Evolutionary conservation across 805 yeast species (phyloP).

Genomic region (Candida golubevii): DNA sequence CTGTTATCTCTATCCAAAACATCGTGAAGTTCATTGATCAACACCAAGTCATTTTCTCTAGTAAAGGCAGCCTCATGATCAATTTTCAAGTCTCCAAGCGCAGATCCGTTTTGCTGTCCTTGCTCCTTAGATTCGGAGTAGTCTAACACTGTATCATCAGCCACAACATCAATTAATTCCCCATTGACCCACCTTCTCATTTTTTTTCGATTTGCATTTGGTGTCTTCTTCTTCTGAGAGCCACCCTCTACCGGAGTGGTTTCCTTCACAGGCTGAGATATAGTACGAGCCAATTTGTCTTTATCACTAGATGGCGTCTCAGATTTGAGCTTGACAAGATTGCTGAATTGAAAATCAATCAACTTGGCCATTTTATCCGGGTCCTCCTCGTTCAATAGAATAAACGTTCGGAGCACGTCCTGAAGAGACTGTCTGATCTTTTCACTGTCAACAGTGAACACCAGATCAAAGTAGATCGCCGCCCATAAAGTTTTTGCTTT

Average conservation of each 20-base stretch:
- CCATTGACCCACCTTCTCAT: constrained; percentile 44
- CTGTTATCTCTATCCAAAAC: constrained; percentile 29
- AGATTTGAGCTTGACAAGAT: constrained; percentile 30
- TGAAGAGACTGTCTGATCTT: constrained; percentile 29
- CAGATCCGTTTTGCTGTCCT: background rate
- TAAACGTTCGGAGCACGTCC: constrained; percentile 31
- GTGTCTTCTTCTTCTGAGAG: constrained; percentile 5
- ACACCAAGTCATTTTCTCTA: constrained; percentile 35
- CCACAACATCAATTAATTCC: constrained; percentile 28
- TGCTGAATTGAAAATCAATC: constrained; percentile 37
- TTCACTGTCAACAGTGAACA: constrained; percentile 37
- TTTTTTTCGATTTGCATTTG: constrained; percentile 18
- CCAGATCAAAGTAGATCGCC: constrained; percentile 36
- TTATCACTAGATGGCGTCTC: constrained; percentile 1
- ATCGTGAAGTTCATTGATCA: constrained; percentile 38
- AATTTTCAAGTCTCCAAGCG: constrained; percentile 8
- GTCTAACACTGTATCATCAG: constrained; percentile 24
- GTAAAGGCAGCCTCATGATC: constrained; percentile 31
- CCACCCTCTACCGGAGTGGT: background rate
- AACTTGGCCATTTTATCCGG: constrained; percentile 28
- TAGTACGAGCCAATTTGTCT: background rate
- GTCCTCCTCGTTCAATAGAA: constrained; percentile 25
- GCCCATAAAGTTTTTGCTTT: constrained; percentile 26
- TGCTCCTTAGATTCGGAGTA: constrained; percentile 22
- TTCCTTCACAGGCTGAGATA: background rate